Base-by-base conservation (phyloP, 805 yeast genomes). In the Saccharomycopsis sp. region DNA sequence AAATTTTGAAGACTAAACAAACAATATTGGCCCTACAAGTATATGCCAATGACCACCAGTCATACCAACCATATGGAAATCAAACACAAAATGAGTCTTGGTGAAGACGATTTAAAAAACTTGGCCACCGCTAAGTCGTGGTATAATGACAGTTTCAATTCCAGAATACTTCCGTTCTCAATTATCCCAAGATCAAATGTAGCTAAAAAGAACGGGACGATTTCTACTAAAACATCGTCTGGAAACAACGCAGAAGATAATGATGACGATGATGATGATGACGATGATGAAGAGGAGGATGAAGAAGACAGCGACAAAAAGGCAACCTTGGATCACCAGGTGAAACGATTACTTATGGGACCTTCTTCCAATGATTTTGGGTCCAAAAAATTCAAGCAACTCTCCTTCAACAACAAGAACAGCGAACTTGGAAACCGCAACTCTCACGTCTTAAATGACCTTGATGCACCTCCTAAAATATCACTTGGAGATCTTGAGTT, bases 381-480 rank as follows among this genome's bases (percentile, higher is more conserved):
- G 2, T 56, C 62, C 8, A 56, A 61, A 42, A 58, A 56, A 35
- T 61, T 61, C 47, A 54, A 55, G 19, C 61, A 58, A 25, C 35
- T 58, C 22, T 56, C 59, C 9, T 58, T 56, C 38, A 54, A 52
- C 19, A 55, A 54, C 22, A 52, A 35, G 49, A 25, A 38, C 24
- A 17, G 50, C 3, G n/a, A 25, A 20, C 29, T 54, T 19, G 52
- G 44, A 2, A 5, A 51, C 7, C 53, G 53, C 23, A 59, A 53
- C 47, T n/a, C 56, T 14, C 62, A 56, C 41, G n/a, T 44, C 29
- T 29, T 54, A 3, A 35, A 58, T 44, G 63, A 61, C 52, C 47
- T 23, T 14, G 58, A 61, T 29, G 62, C 62, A 1, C 63, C 63
- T 3, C 63, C 63, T 7, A 44, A 42, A 19, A 22, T 56, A 38